These are phyloP conservation scores for Henningerozyma blattae DNA, from an alignment of 805 yeast species.

Conservation along the genomic window DNA sequence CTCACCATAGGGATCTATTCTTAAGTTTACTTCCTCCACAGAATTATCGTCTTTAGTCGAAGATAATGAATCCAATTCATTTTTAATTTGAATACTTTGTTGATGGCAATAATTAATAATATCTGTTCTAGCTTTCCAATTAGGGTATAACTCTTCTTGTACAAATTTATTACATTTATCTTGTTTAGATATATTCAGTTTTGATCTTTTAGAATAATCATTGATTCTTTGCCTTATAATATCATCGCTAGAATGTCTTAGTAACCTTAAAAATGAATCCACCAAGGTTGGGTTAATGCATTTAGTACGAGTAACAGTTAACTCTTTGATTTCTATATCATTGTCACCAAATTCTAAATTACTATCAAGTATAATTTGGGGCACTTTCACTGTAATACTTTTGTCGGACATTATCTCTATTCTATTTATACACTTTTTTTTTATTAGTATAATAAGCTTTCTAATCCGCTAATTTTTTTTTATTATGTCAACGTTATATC, in stretches of 20 bases:
- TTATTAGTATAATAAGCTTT: too few relatives aligned
- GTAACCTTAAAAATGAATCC: conserved; percentile 19
- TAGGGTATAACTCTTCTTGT: conserved; percentile 28
- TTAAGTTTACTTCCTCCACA: conserved; percentile 16
- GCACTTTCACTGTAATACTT: conserved; percentile 2
- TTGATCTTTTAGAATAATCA: conserved; percentile 17
- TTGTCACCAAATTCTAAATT: conserved; percentile 9
- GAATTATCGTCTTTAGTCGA: conserved; percentile 9
- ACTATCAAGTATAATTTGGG: conserved; percentile 7
- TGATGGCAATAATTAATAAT: conserved; percentile 32
- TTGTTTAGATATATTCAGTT: neutral
- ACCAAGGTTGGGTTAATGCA: conserved; percentile 21
- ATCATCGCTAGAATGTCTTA: conserved; percentile 33
- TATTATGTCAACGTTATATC: too few relatives aligned
- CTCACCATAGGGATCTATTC: conserved; percentile 41
- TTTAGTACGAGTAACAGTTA: conserved; percentile 17
- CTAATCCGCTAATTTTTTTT: too few relatives aligned
- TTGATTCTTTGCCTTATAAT: conserved; percentile 33
- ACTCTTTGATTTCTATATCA: conserved; percentile 4
- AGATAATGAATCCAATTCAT: conserved; percentile 17
- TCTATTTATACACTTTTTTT: neutral
- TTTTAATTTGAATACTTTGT: conserved; percentile 21
- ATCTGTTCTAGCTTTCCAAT: conserved; percentile 33
- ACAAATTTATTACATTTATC: conserved; percentile 28
- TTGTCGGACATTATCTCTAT: neutral